Evolutionary conservation across 2,329 filamentous ascomycete species (phyloP).

Genomic region (Annulohypoxylon truncatum): DNA sequence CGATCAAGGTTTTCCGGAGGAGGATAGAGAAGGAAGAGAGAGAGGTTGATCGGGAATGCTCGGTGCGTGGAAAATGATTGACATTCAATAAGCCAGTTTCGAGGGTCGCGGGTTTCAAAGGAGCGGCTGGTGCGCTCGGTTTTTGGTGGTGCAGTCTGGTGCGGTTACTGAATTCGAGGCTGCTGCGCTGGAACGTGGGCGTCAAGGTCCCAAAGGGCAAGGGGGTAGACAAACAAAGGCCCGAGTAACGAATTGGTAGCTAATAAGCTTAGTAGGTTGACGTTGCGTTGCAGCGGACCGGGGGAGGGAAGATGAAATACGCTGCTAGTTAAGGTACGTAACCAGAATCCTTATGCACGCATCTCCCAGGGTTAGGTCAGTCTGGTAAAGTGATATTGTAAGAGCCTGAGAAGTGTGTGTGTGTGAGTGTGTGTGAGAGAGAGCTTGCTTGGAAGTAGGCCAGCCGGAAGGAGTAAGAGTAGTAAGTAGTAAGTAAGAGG

Average conservation of each 20-base stretch:
- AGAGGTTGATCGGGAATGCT: slow-evolving; percentile 10
- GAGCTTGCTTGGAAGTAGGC: neutral
- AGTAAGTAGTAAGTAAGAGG: neutral
- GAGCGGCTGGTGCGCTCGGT: slow-evolving; percentile 11
- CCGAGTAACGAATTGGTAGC: slow-evolving; percentile 45
- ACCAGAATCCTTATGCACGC: slow-evolving; percentile 36
- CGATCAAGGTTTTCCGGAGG: slow-evolving; percentile 7
- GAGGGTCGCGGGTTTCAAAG: slow-evolving; percentile 18
- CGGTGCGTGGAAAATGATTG: slow-evolving; percentile 19
- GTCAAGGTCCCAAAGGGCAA: slow-evolving; percentile 23
- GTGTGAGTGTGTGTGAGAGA: neutral
- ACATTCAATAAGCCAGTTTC: slow-evolving; percentile 21
- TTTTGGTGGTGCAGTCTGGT: slow-evolving; percentile 1
- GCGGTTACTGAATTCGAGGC: slow-evolving; percentile 13
- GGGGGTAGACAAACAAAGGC: slow-evolving; percentile 43
- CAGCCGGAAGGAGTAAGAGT: neutral
- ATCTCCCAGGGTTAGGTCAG: slow-evolving; percentile 34
- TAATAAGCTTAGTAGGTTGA: slow-evolving; percentile 44
- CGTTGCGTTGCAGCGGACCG: slow-evolving; percentile 40
- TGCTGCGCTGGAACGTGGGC: slow-evolving; percentile 43
- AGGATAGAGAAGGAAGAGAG: neutral
- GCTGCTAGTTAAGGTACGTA: slow-evolving; percentile 26
- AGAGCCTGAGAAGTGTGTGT: no score
- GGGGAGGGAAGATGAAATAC: slow-evolving; percentile 1
- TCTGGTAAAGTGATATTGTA: neutral